Conservation (phyloP, 768 basidiomycete genomes). For the Hypholoma fasciculare region DNA sequence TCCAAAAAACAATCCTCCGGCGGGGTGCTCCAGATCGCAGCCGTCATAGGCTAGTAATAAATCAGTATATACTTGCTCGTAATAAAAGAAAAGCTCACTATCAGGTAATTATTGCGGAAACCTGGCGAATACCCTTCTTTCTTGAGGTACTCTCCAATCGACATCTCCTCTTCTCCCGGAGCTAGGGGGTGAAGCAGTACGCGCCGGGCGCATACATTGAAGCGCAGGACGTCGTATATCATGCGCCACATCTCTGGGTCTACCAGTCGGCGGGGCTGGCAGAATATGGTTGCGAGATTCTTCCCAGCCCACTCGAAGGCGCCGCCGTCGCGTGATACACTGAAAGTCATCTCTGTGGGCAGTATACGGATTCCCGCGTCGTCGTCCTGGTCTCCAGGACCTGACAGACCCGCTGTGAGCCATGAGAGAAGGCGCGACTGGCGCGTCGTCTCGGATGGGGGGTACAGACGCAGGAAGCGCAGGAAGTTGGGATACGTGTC, state of each 20-base stretch:
- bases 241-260: conserved; percentile 72
- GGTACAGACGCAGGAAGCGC: conserved; percentile 55
- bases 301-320: conserved; percentile 78
- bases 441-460: conserved; percentile 6
- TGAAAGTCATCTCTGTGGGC: conserved; percentile 77
- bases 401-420: not conserved
- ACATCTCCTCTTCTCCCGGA: conserved; percentile 42
- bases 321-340: conserved; percentile 69
- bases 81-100: conserved; percentile 43
- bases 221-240: conserved; percentile 69
- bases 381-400: not conserved
- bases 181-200: conserved; percentile 34
- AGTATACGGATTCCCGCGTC: conserved; percentile 44
- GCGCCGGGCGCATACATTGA: conserved; percentile 66
- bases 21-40: conserved; percentile 79
- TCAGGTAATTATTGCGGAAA: conserved; percentile 74
- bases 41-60: conserved; percentile 66
- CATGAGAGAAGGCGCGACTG: conserved; percentile 6
- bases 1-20: conserved; percentile 68
- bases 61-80: not conserved
- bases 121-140: conserved; percentile 62
- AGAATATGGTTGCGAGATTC: conserved; percentile 61
- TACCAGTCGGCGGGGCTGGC: conserved; percentile 60
- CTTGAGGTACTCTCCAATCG: conserved; percentile 62
- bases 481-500: conserved; percentile 80